Evolutionary conservation across 345 rosid genomes (phyloP).

Genomic region (Nasturtium officinale): DNA sequence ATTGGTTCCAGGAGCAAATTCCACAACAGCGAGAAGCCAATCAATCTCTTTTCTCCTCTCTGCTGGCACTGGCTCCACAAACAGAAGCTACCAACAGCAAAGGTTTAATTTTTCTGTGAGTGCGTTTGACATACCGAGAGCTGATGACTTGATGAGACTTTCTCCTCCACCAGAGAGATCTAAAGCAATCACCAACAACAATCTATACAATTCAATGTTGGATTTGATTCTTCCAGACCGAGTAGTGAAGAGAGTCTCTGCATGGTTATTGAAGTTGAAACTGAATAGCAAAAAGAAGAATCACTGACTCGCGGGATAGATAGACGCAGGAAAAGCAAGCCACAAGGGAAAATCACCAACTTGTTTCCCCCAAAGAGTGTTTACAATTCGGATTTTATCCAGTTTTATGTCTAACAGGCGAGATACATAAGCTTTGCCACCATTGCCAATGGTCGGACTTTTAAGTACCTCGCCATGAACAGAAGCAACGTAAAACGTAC

Average conservation of each 20-base stretch:
- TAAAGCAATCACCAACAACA: slow-evolving; percentile 14
- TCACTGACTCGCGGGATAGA: background rate
- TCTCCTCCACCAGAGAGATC: background rate
- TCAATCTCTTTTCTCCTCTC: background rate
- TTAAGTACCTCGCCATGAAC: background rate
- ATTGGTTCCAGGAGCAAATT: background rate
- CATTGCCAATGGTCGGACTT: background rate
- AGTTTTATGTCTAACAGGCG: background rate
- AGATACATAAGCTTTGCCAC: slow-evolving; percentile 26
- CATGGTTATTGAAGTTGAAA: background rate
- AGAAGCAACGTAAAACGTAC: background rate
- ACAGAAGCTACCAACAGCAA: slow-evolving; percentile 3
- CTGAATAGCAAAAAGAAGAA: background rate
- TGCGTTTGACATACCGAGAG: background rate
- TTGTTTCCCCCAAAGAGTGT: background rate
- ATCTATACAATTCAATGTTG: background rate
- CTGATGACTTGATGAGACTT: background rate
- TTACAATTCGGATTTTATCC: background rate
- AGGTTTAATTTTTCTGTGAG: background rate
- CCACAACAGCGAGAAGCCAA: slow-evolving; percentile 15
- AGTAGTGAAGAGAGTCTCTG: slow-evolving; percentile 7
- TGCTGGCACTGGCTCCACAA: background rate
- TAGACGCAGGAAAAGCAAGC: background rate
- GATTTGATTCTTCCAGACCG: background rate
- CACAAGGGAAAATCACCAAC: background rate